Percentiles rank a stretch among this genome's conserved stretches.
These are phyloP conservation scores for Leucosporidium creatinivorum DNA, from an alignment of 768 basidiomycete species.

Conservation along the genomic window DNA sequence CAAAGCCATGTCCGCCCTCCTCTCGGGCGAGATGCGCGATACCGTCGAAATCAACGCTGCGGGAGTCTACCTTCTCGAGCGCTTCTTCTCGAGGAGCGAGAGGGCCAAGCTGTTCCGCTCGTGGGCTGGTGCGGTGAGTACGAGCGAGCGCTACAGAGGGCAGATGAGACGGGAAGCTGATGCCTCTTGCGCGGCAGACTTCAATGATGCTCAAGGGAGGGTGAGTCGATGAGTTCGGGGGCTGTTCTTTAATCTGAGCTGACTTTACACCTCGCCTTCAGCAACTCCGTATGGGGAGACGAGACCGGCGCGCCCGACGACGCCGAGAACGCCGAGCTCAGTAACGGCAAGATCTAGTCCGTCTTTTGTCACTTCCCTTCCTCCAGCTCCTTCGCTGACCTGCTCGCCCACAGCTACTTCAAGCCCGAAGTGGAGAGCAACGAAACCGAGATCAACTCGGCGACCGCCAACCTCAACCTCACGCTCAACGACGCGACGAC, in stretches of 20 bases:
- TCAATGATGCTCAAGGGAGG: conserved; percentile 38
- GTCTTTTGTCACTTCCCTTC: not conserved
- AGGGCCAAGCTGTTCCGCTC: conserved; percentile 81
- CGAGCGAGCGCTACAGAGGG: conserved; percentile 40
- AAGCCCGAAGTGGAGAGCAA: conserved; percentile 18
- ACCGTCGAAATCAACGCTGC: conserved; percentile 66
- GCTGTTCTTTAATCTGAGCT: too few species aligned
- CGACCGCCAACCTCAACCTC: conserved; percentile 53
- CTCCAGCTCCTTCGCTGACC: too few species aligned
- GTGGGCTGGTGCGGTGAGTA: conserved; percentile 88
- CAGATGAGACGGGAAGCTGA: not conserved
- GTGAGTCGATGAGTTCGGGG: not conserved
- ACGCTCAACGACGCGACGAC: conserved; percentile 64
- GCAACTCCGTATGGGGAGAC: conserved; percentile 76
- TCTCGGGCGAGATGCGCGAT: conserved; percentile 85
- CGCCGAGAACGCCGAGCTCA: conserved; percentile 43
- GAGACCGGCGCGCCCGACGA: conserved; percentile 74
- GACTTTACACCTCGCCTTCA: too few species aligned
- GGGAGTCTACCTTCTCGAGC: conserved; percentile 51
- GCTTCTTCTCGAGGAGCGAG: conserved; percentile 87
- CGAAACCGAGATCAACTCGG: conserved; percentile 21
- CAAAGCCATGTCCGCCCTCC: conserved; percentile 90
- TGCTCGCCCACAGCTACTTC: conserved; percentile 21
- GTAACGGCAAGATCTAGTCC: conserved; percentile 25
- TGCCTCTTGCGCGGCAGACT: not conserved